phyloP scores from a whole-genome alignment of 129 eudicot species.

The Mikania micrantha region DNA sequence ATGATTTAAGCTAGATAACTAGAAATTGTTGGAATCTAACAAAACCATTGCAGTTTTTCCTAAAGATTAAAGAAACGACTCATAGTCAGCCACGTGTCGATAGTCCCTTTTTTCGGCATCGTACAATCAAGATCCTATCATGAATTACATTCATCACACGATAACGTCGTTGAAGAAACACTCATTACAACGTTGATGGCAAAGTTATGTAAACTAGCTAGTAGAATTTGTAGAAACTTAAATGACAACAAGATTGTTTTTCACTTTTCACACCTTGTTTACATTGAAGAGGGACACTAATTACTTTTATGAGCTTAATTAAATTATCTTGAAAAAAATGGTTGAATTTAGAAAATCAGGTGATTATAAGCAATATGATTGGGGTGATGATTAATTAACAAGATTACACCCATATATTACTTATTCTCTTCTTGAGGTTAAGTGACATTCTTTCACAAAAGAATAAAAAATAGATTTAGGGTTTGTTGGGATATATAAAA shows the following conservation, averaged over 20 bases:
- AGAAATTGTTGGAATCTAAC: constrained; percentile 45
- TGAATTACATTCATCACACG: constrained; percentile 22
- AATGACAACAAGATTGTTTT: neutral
- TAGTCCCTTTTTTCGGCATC: constrained; percentile 24
- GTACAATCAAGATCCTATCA: constrained; percentile 25
- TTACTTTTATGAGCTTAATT: neutral
- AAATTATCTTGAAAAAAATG: neutral
- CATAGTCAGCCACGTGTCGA: constrained; percentile 34
- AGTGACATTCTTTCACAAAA: constrained; percentile 26
- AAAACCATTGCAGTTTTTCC: constrained; percentile 37
- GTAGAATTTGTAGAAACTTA: neutral
- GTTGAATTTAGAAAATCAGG: neutral
- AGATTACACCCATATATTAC: constrained; percentile 6
- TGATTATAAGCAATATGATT: neutral
- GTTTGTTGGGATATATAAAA: constrained; percentile 31
- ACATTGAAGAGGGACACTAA: neutral
- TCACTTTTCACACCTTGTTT: neutral
- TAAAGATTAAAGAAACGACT: constrained; percentile 40
- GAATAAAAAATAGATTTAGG: constrained; percentile 24
- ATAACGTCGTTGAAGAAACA: constrained; percentile 23
- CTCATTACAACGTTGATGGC: constrained; percentile 1
- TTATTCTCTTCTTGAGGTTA: constrained; percentile 2
- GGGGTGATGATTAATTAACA: constrained; percentile 4
- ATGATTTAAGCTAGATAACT: constrained; percentile 18
- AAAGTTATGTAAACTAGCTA: neutral